phyloP scores from a whole-genome alignment of 2,329 filamentous ascomycete species.

The Neurospora crassa region DNA sequence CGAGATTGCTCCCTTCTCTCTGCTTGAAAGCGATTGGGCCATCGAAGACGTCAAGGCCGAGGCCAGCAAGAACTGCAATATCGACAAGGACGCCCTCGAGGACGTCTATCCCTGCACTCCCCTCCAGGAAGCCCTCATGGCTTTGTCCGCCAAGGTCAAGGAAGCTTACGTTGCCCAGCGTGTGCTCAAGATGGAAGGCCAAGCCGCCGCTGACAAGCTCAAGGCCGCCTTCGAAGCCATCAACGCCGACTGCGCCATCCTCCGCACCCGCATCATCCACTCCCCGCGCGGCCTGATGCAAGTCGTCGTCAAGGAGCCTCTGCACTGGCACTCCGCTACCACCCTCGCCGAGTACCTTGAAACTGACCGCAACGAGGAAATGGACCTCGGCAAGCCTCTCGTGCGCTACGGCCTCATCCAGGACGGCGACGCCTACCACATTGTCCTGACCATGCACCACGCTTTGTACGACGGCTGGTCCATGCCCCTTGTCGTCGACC shows the following conservation, averaged over 20 bases:
- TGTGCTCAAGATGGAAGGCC: conserved; percentile 31
- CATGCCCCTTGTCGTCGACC: conserved; percentile 39
- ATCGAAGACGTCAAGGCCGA: conserved; percentile 26
- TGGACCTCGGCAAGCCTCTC: conserved; percentile 36
- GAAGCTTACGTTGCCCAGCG: conserved; percentile 44
- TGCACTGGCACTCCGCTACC: conserved; percentile 25
- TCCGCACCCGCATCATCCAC: conserved; percentile 40
- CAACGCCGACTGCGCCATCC: conserved; percentile 28
- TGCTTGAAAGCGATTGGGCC: conserved; percentile 28
- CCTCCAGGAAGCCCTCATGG: conserved; percentile 45
- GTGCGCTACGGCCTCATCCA: conserved; percentile 35
- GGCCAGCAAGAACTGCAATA: conserved; percentile 30
- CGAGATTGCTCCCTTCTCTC: conserved; percentile 27
- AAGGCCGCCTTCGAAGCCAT: conserved; percentile 36
- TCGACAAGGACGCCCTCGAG: conserved; percentile 26
- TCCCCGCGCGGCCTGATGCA: conserved; percentile 35
- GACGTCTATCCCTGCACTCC: conserved; percentile 47
- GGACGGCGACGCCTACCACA: conserved; percentile 26
- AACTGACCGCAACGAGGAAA: conserved; percentile 28
- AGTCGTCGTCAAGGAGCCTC: conserved; percentile 33
- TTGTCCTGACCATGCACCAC: conserved; percentile 46
- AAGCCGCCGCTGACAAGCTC: conserved; percentile 27
- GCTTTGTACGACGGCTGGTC: conserved; percentile 49
- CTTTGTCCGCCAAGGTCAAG: conserved; percentile 38
- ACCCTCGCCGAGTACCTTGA: conserved; percentile 31